phyloP scores from a whole-genome alignment of 2,329 filamentous ascomycete species.

The Epichloe coenophiala region DNA sequence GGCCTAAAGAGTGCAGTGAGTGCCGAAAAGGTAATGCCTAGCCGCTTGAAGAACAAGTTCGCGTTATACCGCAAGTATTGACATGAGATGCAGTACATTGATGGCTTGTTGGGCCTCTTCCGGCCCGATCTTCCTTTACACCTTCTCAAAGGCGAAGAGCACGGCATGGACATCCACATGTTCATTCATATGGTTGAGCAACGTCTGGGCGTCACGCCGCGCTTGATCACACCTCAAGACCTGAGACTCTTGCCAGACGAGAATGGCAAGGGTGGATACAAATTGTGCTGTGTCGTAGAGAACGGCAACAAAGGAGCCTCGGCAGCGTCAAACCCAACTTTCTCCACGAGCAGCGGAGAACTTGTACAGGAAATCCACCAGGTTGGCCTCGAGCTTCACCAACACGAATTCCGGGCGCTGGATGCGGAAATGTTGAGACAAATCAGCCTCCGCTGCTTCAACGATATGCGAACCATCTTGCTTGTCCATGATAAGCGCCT shows the following conservation, averaged over 20 bases:
- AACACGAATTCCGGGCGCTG: slow-evolving; percentile 21
- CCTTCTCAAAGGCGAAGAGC: slow-evolving; percentile 24
- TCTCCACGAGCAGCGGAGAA: slow-evolving; percentile 12
- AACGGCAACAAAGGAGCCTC: not conserved
- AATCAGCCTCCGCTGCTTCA: slow-evolving; percentile 24
- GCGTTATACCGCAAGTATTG: not conserved
- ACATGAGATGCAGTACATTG: slow-evolving; percentile 15
- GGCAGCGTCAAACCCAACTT: not conserved
- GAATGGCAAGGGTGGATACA: slow-evolving; percentile 11
- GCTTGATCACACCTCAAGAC: slow-evolving; percentile 19
- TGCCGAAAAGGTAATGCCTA: slow-evolving; percentile 2
- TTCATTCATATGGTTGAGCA: slow-evolving; percentile 17
- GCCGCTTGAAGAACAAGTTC: not conserved
- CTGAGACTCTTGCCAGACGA: slow-evolving; percentile 19
- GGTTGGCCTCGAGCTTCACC: slow-evolving; percentile 25
- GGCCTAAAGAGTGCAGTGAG: slow-evolving; percentile 14
- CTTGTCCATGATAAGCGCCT: slow-evolving; percentile 30
- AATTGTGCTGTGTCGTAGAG: slow-evolving; percentile 17
- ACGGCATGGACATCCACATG: slow-evolving; percentile 26
- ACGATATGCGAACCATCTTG: slow-evolving; percentile 26
- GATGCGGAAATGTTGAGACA: slow-evolving; percentile 19
- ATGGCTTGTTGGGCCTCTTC: slow-evolving; percentile 19
- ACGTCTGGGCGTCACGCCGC: slow-evolving; percentile 17
- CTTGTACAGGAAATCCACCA: slow-evolving; percentile 21
- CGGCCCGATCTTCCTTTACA: slow-evolving; percentile 17